phyloP scores from a whole-genome alignment of 352 stramenopile species.

The Globisporangium orthogonon region DNA sequence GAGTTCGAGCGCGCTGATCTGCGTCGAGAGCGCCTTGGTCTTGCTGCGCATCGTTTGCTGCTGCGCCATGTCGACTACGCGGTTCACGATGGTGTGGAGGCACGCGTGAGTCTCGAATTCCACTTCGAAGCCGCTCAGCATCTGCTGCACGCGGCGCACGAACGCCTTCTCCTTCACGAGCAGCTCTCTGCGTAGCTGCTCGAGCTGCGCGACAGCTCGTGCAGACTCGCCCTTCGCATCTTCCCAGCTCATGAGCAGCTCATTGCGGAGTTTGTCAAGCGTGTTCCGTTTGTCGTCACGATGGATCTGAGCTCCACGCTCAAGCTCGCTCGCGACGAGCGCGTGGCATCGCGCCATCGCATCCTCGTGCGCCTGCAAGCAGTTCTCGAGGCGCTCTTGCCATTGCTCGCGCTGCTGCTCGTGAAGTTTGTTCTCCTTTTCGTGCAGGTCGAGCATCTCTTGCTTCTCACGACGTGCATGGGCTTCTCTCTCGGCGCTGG shows the following conservation, averaged over 20 bases:
- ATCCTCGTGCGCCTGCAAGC: slow-evolving; percentile 45
- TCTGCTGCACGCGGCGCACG: slow-evolving; percentile 5
- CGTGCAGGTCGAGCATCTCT: slow-evolving; percentile 13
- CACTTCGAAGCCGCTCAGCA: slow-evolving; percentile 7
- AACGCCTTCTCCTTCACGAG: slow-evolving; percentile 19
- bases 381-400: slow-evolving; percentile 29
- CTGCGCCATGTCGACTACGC: slow-evolving; percentile 36
- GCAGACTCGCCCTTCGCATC: slow-evolving; percentile 18
- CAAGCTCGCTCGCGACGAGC: slow-evolving; percentile 18
- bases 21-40: slow-evolving; percentile 19
- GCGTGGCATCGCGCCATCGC: slow-evolving; percentile 20
- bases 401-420: slow-evolving; percentile 19
- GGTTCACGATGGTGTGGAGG: slow-evolving; percentile 32
- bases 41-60: slow-evolving; percentile 14
- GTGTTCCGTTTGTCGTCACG: neutral
- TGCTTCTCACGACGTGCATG: slow-evolving; percentile 5
- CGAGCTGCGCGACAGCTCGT: slow-evolving; percentile 1
- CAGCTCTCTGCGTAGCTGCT: slow-evolving; percentile 11
- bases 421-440: slow-evolving; percentile 17
- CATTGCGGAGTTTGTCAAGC: slow-evolving; percentile 18
- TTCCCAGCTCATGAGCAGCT: slow-evolving; percentile 38
- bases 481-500: neutral
- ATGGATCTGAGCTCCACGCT: neutral
- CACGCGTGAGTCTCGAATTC: slow-evolving; percentile 23
- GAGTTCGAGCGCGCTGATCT: slow-evolving; percentile 28